Base-by-base conservation (phyloP, 73 alveolate genomes). In the Stentor coeruleus region DNA sequence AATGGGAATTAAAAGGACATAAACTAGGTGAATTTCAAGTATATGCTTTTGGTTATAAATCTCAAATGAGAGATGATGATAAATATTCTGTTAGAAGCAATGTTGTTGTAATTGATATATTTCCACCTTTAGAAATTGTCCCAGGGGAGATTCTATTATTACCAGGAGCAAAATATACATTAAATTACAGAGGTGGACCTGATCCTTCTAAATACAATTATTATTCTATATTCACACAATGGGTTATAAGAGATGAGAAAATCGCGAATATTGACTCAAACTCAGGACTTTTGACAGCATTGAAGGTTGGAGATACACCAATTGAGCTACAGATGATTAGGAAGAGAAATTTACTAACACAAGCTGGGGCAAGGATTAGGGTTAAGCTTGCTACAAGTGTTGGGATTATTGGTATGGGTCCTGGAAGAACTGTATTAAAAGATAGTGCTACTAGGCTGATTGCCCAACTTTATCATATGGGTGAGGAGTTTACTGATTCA, bases 101-200 rank as follows among this genome's bases (percentile, higher is more conserved):
- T 74, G 83, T 74, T 0, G 92, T 93, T 4, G 88, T 88, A 58
- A 91, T 95, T 35, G 97, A 91, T 76, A 96, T 95, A 39, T 95
- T 95, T 88, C 94, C 94, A 58, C 86, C 79, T 60, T 86, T 95
- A 55, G 85, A 88, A 73, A 84, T 95, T 20, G 85, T 84, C 87
- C 99, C 99, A 39, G 92, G 91, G 38, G 80, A 86, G 33, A 88
- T 95, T 42, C 87, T 95, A 55, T 86, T 95, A 20, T 83, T 92
- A 20, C 99, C 99, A n/a, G 95, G 95, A 2, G 82, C 90, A 42
- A 86, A 93, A 81, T 95, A 88, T 87, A 95, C 98, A 15, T 81
- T 95, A 30, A 82, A 89, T 58, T 93, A 92, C 2, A 85, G 82
- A n/a, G 99, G 98, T 3, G 99, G 99, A 1, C 98, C 98, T 28